Evolutionary conservation across 2,329 filamentous ascomycete species (phyloP), one percentile per base, ranked within the genome.

Genomic region (Botryotinia calthae): DNA sequence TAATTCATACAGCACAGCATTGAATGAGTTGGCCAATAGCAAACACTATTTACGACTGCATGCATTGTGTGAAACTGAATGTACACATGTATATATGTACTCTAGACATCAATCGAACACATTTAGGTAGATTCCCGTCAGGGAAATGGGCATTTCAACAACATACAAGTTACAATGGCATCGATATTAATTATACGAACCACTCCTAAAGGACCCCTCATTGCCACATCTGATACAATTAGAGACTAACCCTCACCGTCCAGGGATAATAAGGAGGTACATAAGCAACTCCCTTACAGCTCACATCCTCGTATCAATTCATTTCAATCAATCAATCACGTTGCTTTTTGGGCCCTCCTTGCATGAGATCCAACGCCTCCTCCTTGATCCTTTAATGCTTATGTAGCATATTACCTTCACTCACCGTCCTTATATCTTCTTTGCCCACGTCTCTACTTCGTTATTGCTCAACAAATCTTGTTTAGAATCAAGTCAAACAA

Each of bases 281-380:
- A 46, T 46, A 64, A 67, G 64, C 64, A 40, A 10, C 48, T 56
- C 65, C 65, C 67, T 59, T 61, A 59, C 37, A 59, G 31, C 44
- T 62, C 37, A 62, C 22, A 44, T 34, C 54, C 67, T 46, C 67
- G 37, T 66, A 61, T 61, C 67, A 44, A 59, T 61, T 69, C 37
- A 69, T 25, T 40, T 68, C 44, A 37, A 48, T 51, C 48, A 6
- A 67, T 67, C 34, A 42, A 67, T 54, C 46, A 67, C 46, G 25
- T 63, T 40, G 42, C 68, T 64, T 51, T 62, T 25, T 51, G 25
- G 34, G 18, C 42, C n/a, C 59, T 56, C 69, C 69, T 71, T 71
- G 61, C 69, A 71, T 65, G 54, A 71, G 31, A 71, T 71, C 59
- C 18, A 65, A 71, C 46, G 37, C 61, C 59, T 56, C 44, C 69